phyloP scores from a whole-genome alignment of 345 rosid genomes.

The Corymbia maculata region DNA sequence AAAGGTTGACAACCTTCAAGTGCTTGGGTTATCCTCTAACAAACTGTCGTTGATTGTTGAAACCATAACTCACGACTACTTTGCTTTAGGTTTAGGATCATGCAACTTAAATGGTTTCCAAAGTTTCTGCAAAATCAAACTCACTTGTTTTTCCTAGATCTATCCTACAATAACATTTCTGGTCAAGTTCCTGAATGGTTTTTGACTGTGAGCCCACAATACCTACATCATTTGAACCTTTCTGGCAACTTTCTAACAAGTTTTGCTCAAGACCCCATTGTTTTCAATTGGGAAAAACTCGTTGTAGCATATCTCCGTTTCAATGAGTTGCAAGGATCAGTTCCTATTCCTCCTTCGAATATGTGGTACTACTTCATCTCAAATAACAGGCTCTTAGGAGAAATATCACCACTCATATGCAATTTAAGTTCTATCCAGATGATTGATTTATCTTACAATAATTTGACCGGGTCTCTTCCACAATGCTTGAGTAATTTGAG shows the following conservation, averaged over 20 bases:
- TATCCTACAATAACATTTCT: slow-evolving; percentile 1
- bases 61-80: background rate
- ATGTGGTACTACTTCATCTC: background rate
- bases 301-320: background rate
- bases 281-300: background rate
- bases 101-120: slow-evolving; percentile 10
- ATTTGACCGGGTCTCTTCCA: slow-evolving; percentile 11
- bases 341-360: background rate
- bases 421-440: background rate
- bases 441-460: slow-evolving; percentile 8
- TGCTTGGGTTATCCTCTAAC: background rate
- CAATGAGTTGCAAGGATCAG: slow-evolving; percentile 4
- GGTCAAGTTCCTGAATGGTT: slow-evolving; percentile 9
- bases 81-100: background rate
- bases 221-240: background rate
- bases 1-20: background rate
- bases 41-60: background rate
- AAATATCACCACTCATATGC: slow-evolving; percentile 4
- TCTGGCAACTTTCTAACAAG: slow-evolving; percentile 2
- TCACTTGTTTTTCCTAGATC: background rate
- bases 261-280: background rate
- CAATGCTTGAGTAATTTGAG: slow-evolving; percentile 9
- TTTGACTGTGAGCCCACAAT: background rate
- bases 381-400: background rate
- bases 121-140: background rate